Evolutionary conservation across 1,284 basidiomycete genomes (phyloP), one percentile per base, ranked within the genome.

Genomic region (Marasmius tenuissimus): DNA sequence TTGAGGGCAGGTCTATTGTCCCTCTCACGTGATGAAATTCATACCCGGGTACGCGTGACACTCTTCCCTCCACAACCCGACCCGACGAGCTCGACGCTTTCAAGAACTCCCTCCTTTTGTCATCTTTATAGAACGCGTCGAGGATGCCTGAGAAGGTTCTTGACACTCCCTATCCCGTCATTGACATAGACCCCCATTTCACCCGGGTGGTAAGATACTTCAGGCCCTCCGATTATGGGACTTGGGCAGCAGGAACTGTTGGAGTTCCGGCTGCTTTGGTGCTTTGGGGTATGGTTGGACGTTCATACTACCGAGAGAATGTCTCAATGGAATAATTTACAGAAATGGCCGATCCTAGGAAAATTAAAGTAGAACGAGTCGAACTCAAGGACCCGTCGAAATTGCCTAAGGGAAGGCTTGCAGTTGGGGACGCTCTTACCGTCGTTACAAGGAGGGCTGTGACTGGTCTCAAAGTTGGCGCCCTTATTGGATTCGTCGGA

Each of bases 181-280:
- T 96, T 77, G 96, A 98, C 77, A 80, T 87, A 2, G 97, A 99
- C 82, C 97, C 97, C 20, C 93, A 97, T 81, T 91, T 92, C 42
- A 79, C 80, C 45, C 88, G 97, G 52, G 97, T 99, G 47, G 79
- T 99, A 37, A 81, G 92, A 66, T 97, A 97, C 80, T 88, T 98
- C 78, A 86, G 97, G 48, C 81, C 87, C 12, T 90, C 90, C 7
- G 97, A 99, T 82, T 96, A 94, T 79, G 91, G 84, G 20, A 78
- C 85, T 49, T 95, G 95, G 93, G 94, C 88, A 16, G 90, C 83
- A 53, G 85, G 85, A 55, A 93, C 96, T 1, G 93, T 84, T 60
- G 92, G 85, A 14, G 91, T 92, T 71, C 94, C 94, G 14, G 81
- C 82, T 38, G 84, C 86, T 11, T 81, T 96, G 65, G 91, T 89